Evolutionary conservation across 2,329 filamentous ascomycete genomes (phyloP).

Genomic region (Talaromyces albobiverticillius): DNA sequence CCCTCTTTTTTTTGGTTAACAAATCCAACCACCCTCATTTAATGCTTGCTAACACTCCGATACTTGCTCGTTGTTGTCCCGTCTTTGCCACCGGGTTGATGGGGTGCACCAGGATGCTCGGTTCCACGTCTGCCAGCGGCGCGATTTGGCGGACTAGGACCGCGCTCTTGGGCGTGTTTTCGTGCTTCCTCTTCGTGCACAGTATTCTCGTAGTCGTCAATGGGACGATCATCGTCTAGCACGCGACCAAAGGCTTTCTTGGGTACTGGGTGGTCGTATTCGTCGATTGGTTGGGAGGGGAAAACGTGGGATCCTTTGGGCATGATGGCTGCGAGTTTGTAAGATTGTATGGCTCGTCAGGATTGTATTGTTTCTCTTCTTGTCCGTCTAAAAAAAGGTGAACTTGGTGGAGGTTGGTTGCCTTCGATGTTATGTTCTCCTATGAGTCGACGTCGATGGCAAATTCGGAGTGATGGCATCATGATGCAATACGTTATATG

Average conservation of each 20-base stretch:
- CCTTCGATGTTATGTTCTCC: background rate
- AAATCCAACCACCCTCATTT: background rate
- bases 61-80: slow-evolving; percentile 14
- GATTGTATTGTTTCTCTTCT: background rate
- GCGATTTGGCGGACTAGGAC: slow-evolving; percentile 13
- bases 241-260: slow-evolving; percentile 16
- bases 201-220: slow-evolving; percentile 14
- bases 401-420: background rate
- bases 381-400: background rate
- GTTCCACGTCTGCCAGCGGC: slow-evolving; percentile 6
- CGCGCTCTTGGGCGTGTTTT: slow-evolving; percentile 2
- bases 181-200: slow-evolving; percentile 12
- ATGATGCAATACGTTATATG: slow-evolving; percentile 12
- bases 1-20: too few species aligned
- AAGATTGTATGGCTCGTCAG: background rate
- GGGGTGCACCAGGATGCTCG: slow-evolving; percentile 2
- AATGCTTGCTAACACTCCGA: slow-evolving; percentile 13
- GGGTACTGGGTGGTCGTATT: slow-evolving; percentile 6
- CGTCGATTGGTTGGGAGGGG: slow-evolving; percentile 11
- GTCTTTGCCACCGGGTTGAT: slow-evolving; percentile 3
- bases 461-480: slow-evolving; percentile 7
- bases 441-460: background rate
- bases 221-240: slow-evolving; percentile 14
- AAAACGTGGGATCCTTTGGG: slow-evolving; percentile 6
- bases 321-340: background rate